These are phyloP conservation scores for Magnaporthiopsis poae DNA, from an alignment of 2,329 filamentous ascomycete species.

Conservation along the genomic window DNA sequence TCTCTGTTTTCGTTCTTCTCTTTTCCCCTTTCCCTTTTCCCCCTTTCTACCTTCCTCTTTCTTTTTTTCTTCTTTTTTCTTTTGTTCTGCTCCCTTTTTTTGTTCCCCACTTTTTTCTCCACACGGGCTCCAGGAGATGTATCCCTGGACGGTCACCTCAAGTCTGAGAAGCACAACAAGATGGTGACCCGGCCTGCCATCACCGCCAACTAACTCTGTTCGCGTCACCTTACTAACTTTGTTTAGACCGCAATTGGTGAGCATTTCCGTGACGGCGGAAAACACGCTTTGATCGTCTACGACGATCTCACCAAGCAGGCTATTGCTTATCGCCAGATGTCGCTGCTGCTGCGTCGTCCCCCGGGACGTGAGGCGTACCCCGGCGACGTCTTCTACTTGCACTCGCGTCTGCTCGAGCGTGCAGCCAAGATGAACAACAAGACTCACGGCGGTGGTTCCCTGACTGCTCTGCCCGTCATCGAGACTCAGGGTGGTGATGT, in stretches of 20 bases:
- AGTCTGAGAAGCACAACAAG: too few relatives aligned
- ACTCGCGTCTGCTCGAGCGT: constrained; percentile 98
- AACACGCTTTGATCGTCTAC: constrained; percentile 81
- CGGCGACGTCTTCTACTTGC: constrained; percentile 98
- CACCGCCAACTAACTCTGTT: too few relatives aligned
- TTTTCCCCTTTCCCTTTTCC: too few relatives aligned
- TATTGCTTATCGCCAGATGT: constrained; percentile 98
- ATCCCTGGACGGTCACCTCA: too few relatives aligned
- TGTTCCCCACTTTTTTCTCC: too few relatives aligned
- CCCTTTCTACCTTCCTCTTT: too few relatives aligned
- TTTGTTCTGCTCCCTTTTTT: too few relatives aligned
- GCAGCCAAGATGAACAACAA: constrained; percentile 97
- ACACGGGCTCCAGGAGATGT: too few relatives aligned
- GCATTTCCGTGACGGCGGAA: constrained; percentile 72
- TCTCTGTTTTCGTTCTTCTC: too few relatives aligned
- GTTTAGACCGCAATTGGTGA: constrained; percentile 29
- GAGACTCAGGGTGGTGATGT: constrained; percentile 99
- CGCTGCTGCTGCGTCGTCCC: constrained; percentile 89
- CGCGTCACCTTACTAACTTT: neutral
- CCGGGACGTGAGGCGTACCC: constrained; percentile 99
- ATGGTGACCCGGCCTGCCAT: too few relatives aligned
- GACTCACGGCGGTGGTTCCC: constrained; percentile 76
- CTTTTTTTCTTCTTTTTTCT: too few relatives aligned
- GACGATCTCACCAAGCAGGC: constrained; percentile 98
- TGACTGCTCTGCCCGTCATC: constrained; percentile 94